A percentile compares a stretch with the other conserved stretches of the same genome.
Conservation (phyloP, 2,329 filamentous ascomycete genomes). For the Chaetomium sp. region DNA sequence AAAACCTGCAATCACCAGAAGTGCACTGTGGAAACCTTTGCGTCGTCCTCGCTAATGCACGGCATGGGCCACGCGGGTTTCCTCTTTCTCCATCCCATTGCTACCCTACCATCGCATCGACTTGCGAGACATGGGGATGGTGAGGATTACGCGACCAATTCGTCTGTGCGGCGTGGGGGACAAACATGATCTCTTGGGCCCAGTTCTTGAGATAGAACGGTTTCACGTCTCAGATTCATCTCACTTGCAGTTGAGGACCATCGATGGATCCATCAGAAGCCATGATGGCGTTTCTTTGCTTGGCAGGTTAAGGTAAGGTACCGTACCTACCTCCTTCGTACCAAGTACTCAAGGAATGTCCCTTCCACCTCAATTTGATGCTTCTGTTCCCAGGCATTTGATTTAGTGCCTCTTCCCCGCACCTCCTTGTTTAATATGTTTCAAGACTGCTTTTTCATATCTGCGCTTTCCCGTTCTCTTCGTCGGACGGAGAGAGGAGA, state of each 20-base stretch:
- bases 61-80: constrained; percentile 8
- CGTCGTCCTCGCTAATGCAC: background rate
- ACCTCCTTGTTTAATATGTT: background rate
- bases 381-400: background rate
- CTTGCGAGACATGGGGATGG: background rate
- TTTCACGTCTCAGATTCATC: constrained; percentile 2
- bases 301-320: too few species aligned
- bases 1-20: background rate
- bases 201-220: background rate
- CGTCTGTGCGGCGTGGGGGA: constrained; percentile 16
- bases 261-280: too few species aligned
- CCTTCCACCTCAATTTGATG: background rate
- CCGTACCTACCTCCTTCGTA: too few species aligned
- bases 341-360: background rate
- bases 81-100: background rate
- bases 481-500: background rate
- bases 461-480: background rate
- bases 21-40: background rate
- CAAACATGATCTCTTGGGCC: background rate
- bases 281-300: background rate
- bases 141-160: constrained; percentile 21
- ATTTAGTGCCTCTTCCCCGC: background rate
- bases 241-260: background rate
- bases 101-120: constrained; percentile 9
- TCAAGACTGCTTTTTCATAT: background rate